Evolutionary conservation across 805 yeast genomes (phyloP), one percentile per base, ranked within the genome.

Genomic region (Wickerhamiella azyma): DNA sequence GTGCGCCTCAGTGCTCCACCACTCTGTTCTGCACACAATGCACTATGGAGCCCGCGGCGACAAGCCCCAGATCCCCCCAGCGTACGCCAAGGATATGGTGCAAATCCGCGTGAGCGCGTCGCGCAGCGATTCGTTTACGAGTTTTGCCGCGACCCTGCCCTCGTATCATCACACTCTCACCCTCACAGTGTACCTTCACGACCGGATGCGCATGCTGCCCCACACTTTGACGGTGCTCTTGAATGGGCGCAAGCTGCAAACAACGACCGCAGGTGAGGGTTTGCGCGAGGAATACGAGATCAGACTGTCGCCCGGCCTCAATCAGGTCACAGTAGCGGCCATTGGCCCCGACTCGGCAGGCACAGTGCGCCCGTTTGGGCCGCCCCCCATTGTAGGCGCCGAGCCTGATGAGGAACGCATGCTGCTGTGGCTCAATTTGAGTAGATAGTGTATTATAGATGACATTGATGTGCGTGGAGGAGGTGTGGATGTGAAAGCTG

Each of bases 161-260:
- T 59, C 67, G 10, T 62, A 64, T 38, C 71, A 74, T 35, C 68
- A 70, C 29, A 68, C 76, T 1, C 58, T 76, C 39, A 63, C 70
- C 4, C 57, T 76, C 3, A 55, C 66, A 18, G 70, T 71, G 3
- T 60, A 66, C 24, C 60, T 78, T 43, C 66, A 70, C 51, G 69
- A 67, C 42, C 55, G 62, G 26, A 64, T 68, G 48, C 60, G 60
- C 48, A 61, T 41, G 26, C 49, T 59, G 11, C 61, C 60, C 21
- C 55, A 61, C 52, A 50, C 51, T 36, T 48, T 61, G n/a, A 43
- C 52, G 3, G 58, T 64, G 42, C 48, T 55, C 11, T 59, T 59
- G 29, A 62, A 63, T 44, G 56, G 59, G 14, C 59, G 57, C 14
- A 52, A 54, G 43, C 48, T 63, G 36, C 19, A 45, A 49, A 9